Base-by-base conservation (phyloP, 345 rosid species). In the Eutrema japonicum region DNA sequence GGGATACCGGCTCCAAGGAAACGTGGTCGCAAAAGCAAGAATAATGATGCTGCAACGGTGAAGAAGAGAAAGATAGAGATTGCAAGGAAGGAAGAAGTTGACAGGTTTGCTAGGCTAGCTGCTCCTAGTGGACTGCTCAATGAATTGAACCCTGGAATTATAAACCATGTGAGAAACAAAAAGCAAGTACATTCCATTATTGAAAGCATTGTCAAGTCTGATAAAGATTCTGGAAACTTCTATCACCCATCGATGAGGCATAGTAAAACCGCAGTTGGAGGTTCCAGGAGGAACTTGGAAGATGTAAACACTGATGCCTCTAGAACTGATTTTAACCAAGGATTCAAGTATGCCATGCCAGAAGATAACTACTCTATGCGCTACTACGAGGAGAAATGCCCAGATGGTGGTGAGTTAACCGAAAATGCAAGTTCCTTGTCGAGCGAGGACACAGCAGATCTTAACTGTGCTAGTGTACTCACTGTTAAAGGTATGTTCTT, bases 151-250 rank as follows among this genome's bases (percentile, higher is more conserved):
- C 99, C 97, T 7, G 94, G 94, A 41, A 95, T 95, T 75, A 90
- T 95, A 63, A 87, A 92, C 78, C 96, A 95, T 70, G 99, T 95
- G 42, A 85, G 99, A 61, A 95, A 95, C 76, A 92, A 79, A 65
- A 92, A 78, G 77, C 99, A 95, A 80, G 99, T 95, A n/a, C 96
- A 84, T 77, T 88, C 99, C 49, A 88, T 95, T 45, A 95, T 95
- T 66, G 85, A 90, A 80, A 88, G 88, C 68, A 60, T 95, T 54
- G 86, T 87, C 32, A 83, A 82, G 80, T 88, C 97, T 53, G 77
- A 79, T 72, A 73, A 63, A 71, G 73, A 77, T 43, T 55, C 64
- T 66, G 73, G 68, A 42, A 66, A 57, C 72, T 48, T 70, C 9
- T 3, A 48, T 13, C 65, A 70, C 14, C 59, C 35, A 46, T 8